These are phyloP conservation scores for Cyberlindnera subsufficiens DNA, from an alignment of 805 yeast genomes.

Conservation along the genomic window DNA sequence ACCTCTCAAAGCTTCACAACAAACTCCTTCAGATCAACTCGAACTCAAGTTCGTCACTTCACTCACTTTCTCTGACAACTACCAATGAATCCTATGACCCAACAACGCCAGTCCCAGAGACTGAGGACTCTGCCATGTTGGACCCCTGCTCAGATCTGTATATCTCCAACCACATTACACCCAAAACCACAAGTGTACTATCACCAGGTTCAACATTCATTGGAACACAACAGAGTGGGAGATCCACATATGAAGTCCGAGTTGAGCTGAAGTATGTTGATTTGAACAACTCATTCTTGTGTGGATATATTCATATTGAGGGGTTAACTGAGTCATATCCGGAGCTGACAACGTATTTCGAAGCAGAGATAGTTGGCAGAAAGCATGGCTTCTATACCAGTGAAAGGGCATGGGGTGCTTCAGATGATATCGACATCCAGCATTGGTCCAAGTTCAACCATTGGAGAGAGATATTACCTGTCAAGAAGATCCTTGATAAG, in stretches of 20 bases:
- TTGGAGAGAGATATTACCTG: conserved; percentile 28
- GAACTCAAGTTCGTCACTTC: conserved; percentile 2
- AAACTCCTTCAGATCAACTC: conserved; percentile 5
- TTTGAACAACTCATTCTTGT: conserved; percentile 37
- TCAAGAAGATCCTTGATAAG: conserved; percentile 12
- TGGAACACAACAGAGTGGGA: conserved; percentile 70
- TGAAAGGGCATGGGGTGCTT: conserved; percentile 46
- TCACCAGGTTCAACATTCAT: conserved; percentile 56
- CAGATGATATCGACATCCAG: conserved; percentile 53
- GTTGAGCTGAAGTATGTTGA: conserved; percentile 72
- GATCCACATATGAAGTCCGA: conserved; percentile 56
- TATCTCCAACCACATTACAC: conserved; percentile 8
- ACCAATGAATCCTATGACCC: conserved; percentile 5
- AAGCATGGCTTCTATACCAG: conserved; percentile 38
- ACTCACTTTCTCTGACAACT: conserved; percentile 3
- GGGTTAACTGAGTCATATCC: conserved; percentile 66
- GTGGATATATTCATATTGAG: conserved; percentile 64
- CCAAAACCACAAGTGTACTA: conserved; percentile 35
- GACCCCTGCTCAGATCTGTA: conserved; percentile 3
- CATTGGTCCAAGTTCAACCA: conserved; percentile 61
- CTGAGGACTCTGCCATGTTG: background rate
- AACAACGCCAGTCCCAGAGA: conserved; percentile 1
- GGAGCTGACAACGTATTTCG: conserved; percentile 69
- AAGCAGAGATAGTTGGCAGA: conserved; percentile 57
- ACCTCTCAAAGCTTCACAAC: conserved; percentile 4